These are phyloP conservation scores for Solidago caesia DNA, from an alignment of 129 eudicot species.

Conservation along the genomic window DNA sequence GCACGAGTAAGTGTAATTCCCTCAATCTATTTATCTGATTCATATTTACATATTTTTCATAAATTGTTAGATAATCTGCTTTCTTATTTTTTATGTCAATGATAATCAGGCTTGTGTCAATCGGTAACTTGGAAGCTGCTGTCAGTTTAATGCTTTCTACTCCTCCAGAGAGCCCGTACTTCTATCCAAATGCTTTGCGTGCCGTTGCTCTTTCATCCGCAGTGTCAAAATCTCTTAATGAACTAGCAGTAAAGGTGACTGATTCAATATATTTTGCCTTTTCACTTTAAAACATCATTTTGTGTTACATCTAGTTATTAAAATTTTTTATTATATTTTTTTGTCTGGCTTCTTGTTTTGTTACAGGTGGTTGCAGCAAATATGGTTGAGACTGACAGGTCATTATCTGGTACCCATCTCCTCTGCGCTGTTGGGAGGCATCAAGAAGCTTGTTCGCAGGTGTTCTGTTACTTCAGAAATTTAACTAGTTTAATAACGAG, in stretches of 20 bases:
- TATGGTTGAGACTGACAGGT: constrained; percentile 94
- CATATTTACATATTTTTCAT: neutral
- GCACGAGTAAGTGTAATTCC: constrained; percentile 71
- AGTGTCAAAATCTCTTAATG: constrained; percentile 80
- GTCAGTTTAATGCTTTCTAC: constrained; percentile 93
- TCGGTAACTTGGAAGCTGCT: constrained; percentile 96
- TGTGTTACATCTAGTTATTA: neutral
- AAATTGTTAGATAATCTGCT: neutral
- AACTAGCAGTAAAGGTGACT: constrained; percentile 87
- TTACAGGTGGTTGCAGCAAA: constrained; percentile 94
- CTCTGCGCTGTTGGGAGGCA: constrained; percentile 96
- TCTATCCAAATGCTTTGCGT: constrained; percentile 85
- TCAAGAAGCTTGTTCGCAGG: constrained; percentile 99
- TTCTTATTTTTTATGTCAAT: constrained; percentile 13
- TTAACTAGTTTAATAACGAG: constrained; percentile 1
- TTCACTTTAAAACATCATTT: neutral
- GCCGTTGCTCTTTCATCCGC: constrained; percentile 99
- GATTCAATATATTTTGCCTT: constrained; percentile 1
- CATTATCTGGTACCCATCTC: constrained; percentile 91
- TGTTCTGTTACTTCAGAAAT: constrained; percentile 15
- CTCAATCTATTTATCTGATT: neutral
- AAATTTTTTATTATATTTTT: constrained; percentile 8
- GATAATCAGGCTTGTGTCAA: constrained; percentile 73
- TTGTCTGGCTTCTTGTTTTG: constrained; percentile 7
- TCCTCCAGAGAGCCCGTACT: constrained; percentile 93